phyloP scores from a whole-genome alignment of 805 yeast species.

The Ogataea philodendri region DNA sequence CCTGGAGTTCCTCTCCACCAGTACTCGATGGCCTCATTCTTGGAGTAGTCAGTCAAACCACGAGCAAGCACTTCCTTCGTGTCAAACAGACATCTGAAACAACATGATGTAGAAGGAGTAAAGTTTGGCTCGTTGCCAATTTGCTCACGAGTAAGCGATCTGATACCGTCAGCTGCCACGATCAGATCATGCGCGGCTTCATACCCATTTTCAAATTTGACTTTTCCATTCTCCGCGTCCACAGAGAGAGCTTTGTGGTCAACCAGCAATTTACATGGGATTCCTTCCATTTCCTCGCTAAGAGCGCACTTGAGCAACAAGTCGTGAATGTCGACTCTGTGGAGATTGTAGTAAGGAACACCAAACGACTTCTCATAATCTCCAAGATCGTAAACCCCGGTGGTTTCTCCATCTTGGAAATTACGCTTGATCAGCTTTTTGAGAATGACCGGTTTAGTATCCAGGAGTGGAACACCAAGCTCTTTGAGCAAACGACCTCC shows the following conservation, averaged over 20 bases:
- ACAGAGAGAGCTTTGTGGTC: slow-evolving; percentile 25
- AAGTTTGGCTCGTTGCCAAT: slow-evolving; percentile 24
- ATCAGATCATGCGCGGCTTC: slow-evolving; percentile 28
- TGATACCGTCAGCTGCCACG: slow-evolving; percentile 35
- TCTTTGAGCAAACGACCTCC: slow-evolving; percentile 31
- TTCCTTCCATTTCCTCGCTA: slow-evolving; percentile 24
- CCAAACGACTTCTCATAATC: slow-evolving; percentile 31
- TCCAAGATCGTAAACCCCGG: slow-evolving; percentile 28
- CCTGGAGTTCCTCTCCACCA: slow-evolving; percentile 27
- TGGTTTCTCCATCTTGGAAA: slow-evolving; percentile 28
- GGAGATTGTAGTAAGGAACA: slow-evolving; percentile 31
- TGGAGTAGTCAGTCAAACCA: slow-evolving; percentile 26
- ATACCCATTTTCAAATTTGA: slow-evolving; percentile 29
- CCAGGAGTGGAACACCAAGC: slow-evolving; percentile 28
- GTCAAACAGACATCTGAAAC: slow-evolving; percentile 28
- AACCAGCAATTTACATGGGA: slow-evolving; percentile 24
- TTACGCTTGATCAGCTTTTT: slow-evolving; percentile 26
- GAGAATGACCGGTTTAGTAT: slow-evolving; percentile 28
- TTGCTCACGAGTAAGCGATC: slow-evolving; percentile 26
- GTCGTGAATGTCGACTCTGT: slow-evolving; percentile 30
- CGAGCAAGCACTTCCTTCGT: slow-evolving; percentile 20
- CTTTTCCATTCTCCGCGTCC: slow-evolving; percentile 26
- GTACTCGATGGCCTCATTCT: slow-evolving; percentile 29
- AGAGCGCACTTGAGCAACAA: slow-evolving; percentile 24
- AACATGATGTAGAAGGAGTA: slow-evolving; percentile 24